phyloP scores from a whole-genome alignment of 1,284 basidiomycete species.

The Inonotus obliquus region DNA sequence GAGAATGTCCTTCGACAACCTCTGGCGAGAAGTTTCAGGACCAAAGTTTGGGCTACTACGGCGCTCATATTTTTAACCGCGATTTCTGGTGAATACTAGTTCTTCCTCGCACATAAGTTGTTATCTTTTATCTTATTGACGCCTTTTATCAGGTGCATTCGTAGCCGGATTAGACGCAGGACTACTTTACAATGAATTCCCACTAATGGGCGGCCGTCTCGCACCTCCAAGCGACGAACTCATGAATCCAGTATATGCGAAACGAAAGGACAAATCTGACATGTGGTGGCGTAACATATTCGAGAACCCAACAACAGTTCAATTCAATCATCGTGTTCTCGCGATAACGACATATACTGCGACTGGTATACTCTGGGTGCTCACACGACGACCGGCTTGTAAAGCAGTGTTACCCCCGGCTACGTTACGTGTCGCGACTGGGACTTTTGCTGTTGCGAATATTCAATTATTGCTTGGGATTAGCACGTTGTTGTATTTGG shows the following conservation, averaged over 20 bases:
- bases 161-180: constrained; percentile 98
- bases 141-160: constrained; percentile 75
- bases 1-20: constrained; percentile 52
- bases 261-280: constrained; percentile 63
- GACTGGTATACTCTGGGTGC: constrained; percentile 60
- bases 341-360: constrained; percentile 79
- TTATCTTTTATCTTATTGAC: background rate
- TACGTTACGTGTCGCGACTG: constrained; percentile 56
- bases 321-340: constrained; percentile 94
- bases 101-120: background rate
- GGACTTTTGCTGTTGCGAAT: constrained; percentile 80
- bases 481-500: constrained; percentile 88
- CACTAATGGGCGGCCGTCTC: constrained; percentile 89
- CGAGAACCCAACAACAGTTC: constrained; percentile 97
- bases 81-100: constrained; percentile 59
- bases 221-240: constrained; percentile 84
- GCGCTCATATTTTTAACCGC: constrained; percentile 87
- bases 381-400: constrained; percentile 46
- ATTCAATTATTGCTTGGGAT: constrained; percentile 89
- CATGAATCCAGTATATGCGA: constrained; percentile 72
- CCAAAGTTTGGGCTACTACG: constrained; percentile 57
- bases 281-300: constrained; percentile 91
- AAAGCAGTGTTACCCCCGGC: constrained; percentile 63
- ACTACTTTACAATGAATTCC: constrained; percentile 96
- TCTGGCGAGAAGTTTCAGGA: constrained; percentile 53